Evolutionary conservation across 108 stramenopile species (phyloP).

Genomic region (Mediolabrus comicus): DNA sequence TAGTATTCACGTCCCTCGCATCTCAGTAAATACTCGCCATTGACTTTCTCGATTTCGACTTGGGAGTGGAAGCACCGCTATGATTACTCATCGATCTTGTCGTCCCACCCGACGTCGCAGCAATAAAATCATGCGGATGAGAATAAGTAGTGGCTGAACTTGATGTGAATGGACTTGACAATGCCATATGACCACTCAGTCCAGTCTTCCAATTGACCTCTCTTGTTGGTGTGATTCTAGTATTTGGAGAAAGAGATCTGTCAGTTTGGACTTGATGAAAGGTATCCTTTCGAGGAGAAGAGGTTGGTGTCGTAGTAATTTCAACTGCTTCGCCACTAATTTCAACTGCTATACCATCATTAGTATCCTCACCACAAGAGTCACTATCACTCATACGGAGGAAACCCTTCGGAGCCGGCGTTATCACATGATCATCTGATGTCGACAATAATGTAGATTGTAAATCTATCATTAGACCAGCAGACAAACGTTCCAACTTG

Average conservation of each 20-base stretch:
- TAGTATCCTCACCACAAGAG: neutral
- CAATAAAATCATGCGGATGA: neutral
- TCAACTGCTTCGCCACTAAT: neutral
- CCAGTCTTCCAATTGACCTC: neutral
- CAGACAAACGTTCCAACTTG: neutral
- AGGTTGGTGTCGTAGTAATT: neutral
- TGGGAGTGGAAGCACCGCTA: neutral
- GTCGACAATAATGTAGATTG: neutral
- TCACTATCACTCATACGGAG: neutral
- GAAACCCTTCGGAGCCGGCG: neutral
- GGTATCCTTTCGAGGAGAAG: too few species aligned
- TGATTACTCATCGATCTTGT: neutral
- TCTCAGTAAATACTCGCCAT: neutral
- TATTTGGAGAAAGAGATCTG: neutral
- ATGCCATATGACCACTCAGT: neutral
- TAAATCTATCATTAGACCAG: neutral
- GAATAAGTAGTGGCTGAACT: too few species aligned
- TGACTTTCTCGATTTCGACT: neutral
- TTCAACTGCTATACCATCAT: neutral
- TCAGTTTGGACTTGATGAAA: neutral
- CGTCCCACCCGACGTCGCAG: neutral
- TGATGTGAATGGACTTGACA: neutral
- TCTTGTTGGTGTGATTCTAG: neutral
- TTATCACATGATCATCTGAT: neutral
- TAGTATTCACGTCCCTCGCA: too few species aligned